Base-by-base conservation (phyloP, 257 asterid genomes). In the Capsicum baccatum region DNA sequence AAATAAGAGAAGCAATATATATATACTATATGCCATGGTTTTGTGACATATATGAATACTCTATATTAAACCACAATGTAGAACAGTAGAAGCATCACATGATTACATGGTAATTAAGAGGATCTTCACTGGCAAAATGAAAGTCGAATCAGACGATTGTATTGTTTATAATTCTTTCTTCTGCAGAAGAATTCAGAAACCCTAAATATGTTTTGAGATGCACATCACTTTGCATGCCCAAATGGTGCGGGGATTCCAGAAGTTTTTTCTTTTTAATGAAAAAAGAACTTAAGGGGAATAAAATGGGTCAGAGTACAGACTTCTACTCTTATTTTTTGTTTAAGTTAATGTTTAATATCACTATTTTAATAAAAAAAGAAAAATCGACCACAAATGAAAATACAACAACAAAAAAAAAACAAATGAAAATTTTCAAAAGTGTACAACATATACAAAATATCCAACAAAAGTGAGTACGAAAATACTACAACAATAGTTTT, bases 161-260 rank as follows among this genome's bases (percentile, higher is more conserved):
- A 44, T 44, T 44, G 8, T 10, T 6, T 47, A 71, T 26, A 26
- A 26, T 2, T 71, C 79, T 17, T 47, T 71, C 1, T 48, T 19
- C 12, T n/a, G 60, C 42, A 48, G 12, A 50, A 48, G 44, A 74
- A 48, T 1, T 13, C n/a, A 9, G 62, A 50, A 74, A 50, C 6
- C 81, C n/a, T 12, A 74, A 74, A 19, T 74, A 50, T 19, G n/a
- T 50, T 14, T 50, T 74, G 59, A 74, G 44, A 50, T 74, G 47
- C 59, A 12, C 62, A 50, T 19, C 0, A 11, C 80, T 62, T 35
- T 11, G 33, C 33, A 26, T 26, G 80, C 42, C 0, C 59, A 73
- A 48, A 19, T 47, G n/a, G 80, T 6, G n/a, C 59, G 3, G 57
- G 13, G 33, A 70, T 5, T 44, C 79, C 6, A 44, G 79, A 44